Base-by-base conservation (phyloP, 805 yeast species). In the Crinitomyces ghanaensis region DNA sequence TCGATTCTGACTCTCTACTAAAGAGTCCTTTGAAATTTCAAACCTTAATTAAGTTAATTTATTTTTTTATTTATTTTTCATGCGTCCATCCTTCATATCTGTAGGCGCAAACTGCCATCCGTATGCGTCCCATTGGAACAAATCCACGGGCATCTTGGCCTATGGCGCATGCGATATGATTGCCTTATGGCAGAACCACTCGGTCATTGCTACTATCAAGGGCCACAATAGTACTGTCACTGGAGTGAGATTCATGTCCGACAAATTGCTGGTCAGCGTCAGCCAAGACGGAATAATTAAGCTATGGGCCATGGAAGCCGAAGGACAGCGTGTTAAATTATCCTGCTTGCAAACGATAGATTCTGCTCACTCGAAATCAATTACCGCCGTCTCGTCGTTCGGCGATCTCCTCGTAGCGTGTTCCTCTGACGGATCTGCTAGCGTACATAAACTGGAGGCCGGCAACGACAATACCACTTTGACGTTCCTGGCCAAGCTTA, bases 261-360 rank as follows among this genome's bases (percentile, higher is more conserved):
- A 48, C 2, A 55, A 70, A 0, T 52, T 45, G 19, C 50, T 83
- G 36, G 60, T 81, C 0, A 69, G 84, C 3, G 72, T 77, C 0
- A 70, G 78, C 2, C 86, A 80, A 41, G 95, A 84, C 48, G 68
- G 70, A 5, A 51, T 57, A 4, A 60, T 83, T 1, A 65, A 62
- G 37, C 49, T 82, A 3, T 83, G 93, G 93, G 9, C 20, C 33
- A 18, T 2, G 38, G 30, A 28, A 17, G 12, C 28, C 7, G 39
- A 39, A 0, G 37, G 20, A 6, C n/a, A n/a, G n/a, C n/a, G n/a
- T n/a, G n/a, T n/a, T n/a, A 31, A 27, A 4, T 40, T 50, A 32
- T 28, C 28, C 5, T 39, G 51, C 28, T 33, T 47, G 8, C 57
- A 53, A 34, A 43, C 50, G 1, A 60, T 67, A 37, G 50, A 53